Evolutionary conservation across 306 rosid genomes (phyloP), one percentile per base, ranked within the genome.

Genomic region (Vigna nakashimae): DNA sequence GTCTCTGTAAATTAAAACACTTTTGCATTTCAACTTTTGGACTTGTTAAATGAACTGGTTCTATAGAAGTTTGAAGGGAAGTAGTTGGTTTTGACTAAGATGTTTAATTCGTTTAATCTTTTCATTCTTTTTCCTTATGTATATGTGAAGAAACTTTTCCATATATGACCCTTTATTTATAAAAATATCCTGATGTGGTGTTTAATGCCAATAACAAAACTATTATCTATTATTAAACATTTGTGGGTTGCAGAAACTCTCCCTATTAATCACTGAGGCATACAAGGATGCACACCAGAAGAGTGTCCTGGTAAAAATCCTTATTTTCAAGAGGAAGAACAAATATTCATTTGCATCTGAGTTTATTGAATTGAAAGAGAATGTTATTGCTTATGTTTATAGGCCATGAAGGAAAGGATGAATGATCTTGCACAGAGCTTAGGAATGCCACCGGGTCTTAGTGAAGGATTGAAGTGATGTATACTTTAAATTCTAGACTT

Each of bases 281-380:
- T 91, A 91, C 85, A 87, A 84, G 76, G 94, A 94, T 55, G 98
- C 98, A 53, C 92, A 91, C 62, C 89, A 89, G 87, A 94, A 90
- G 83, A 94, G 96, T 65, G 94, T 90, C 53, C 86, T 4, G 91
- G 94, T 88, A 55, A 81, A 80, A 77, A 58, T 59, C 20, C 69
- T 42, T 32, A 60, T 60, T n/a, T 32, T 80, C 26, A 32, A 48
- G 24, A 64, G 30, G 32, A 38, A 62, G 67, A 74, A 56, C 80
- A 68, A 63, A 60, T 53, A 2, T 63, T 22, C 4, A 45, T 75
- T 66, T 59, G 50, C 66, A 60, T 63, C 16, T 75, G 18, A 70
- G 65, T 62, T 51, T 30, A 36, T 69, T 74, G 66, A 58, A 65
- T 42, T 74, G 62, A 45, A 65, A 80, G 14, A 72, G 63, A 53